Percentiles rank a stretch among this genome's conserved stretches.
These are phyloP conservation scores for Capronia coronata DNA, from an alignment of 2,329 filamentous ascomycete genomes.

Conservation along the genomic window DNA sequence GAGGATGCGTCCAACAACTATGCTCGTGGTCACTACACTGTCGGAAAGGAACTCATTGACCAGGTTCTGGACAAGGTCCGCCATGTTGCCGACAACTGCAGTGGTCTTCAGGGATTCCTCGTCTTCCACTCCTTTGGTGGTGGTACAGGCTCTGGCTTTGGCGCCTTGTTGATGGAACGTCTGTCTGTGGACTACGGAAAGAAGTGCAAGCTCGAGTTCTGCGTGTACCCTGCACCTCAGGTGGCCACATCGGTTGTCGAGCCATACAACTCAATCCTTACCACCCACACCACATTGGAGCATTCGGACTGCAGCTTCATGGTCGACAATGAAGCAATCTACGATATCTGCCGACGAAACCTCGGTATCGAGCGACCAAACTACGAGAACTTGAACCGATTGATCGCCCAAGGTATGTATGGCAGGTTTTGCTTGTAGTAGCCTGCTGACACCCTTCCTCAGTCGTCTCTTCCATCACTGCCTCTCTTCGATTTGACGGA, in stretches of 20 bases:
- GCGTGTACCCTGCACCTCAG: constrained; percentile 95
- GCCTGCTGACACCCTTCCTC: constrained; percentile 26
- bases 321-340: constrained; percentile 99
- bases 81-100: constrained; percentile 95
- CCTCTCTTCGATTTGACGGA: constrained; percentile 95
- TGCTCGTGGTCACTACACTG: constrained; percentile 98
- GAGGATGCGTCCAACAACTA: constrained; percentile 99
- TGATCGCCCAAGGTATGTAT: constrained; percentile 81
- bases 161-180: constrained; percentile 93
- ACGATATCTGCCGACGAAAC: constrained; percentile 98
- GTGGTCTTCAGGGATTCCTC: constrained; percentile 96
- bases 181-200: constrained; percentile 99
- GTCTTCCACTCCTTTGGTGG: constrained; percentile 99
- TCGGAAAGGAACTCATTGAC: constrained; percentile 98
- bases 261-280: constrained; percentile 99
- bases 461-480: constrained; percentile 98
- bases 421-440: neutral
- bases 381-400: constrained; percentile 97
- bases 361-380: constrained; percentile 94
- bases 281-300: constrained; percentile 97
- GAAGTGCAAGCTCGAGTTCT: constrained; percentile 99
- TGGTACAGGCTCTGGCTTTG: constrained; percentile 97
- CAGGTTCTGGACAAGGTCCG: constrained; percentile 96
- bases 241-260: constrained; percentile 96
- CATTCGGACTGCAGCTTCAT: constrained; percentile 99